Evolutionary conservation across 345 rosid genomes (phyloP).

Genomic region (Pistacia integerrima): DNA sequence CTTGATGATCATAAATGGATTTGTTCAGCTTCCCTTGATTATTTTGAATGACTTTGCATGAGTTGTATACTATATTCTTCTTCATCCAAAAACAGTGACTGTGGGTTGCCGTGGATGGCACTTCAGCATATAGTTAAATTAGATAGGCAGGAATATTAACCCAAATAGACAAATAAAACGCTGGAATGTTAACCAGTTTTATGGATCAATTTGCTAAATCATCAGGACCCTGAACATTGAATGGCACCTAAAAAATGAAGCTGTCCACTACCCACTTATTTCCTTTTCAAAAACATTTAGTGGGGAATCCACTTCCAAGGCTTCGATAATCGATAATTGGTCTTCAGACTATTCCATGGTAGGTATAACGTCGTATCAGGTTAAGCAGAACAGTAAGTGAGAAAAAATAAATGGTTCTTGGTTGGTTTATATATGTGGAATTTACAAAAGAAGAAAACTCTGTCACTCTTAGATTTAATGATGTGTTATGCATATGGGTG

Average conservation of each 20-base stretch:
- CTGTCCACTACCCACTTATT: neutral
- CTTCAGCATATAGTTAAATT: no score
- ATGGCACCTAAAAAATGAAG: neutral
- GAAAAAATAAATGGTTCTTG: neutral
- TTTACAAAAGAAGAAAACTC: neutral
- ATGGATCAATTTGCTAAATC: neutral
- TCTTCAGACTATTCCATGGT: conserved; percentile 3
- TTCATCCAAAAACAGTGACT: neutral
- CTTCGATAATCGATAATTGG: neutral
- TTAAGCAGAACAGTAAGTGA: neutral
- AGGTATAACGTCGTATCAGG: neutral
- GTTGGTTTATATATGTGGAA: no score
- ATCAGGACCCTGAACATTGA: neutral
- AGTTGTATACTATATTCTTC: no score
- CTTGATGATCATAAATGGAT: no score
- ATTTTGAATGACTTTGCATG: neutral
- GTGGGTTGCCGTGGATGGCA: no score
- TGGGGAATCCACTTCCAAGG: neutral
- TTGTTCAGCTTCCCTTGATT: neutral
- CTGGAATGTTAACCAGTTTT: neutral
- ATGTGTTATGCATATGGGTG: neutral
- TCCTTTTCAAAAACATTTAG: neutral
- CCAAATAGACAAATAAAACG: no score
- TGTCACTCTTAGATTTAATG: neutral
- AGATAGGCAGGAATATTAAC: neutral